Evolutionary conservation across 2,329 filamentous ascomycete genomes (phyloP).

Genomic region (Raffaelea albimanens): DNA sequence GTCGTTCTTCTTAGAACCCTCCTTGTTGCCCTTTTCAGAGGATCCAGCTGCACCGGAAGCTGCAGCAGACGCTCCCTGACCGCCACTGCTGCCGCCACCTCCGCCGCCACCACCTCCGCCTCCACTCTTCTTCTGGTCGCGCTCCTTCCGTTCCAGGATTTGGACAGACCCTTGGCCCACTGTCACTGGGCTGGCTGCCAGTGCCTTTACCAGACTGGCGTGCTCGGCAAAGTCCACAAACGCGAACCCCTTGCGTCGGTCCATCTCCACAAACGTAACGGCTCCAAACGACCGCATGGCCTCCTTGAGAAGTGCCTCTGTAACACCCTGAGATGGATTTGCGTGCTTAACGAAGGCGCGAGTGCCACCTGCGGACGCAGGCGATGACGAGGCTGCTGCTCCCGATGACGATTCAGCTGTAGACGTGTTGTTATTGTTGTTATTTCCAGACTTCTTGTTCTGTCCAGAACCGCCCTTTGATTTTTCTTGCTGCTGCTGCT

Average conservation of each 20-base stretch:
- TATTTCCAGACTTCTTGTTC: neutral
- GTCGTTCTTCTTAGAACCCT: neutral
- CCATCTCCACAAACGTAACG: constrained; percentile 77
- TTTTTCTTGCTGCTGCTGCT: neutral
- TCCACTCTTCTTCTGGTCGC: constrained; percentile 20
- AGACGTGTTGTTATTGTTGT: neutral
- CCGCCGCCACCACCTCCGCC: neutral
- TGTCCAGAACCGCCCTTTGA: neutral
- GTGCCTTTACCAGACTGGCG: constrained; percentile 64
- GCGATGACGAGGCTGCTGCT: neutral
- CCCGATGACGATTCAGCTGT: no score
- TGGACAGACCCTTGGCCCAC: constrained; percentile 82
- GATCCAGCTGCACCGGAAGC: neutral
- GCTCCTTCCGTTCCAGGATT: constrained; percentile 72
- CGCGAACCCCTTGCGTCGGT: constrained; percentile 89
- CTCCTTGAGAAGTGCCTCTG: constrained; percentile 66
- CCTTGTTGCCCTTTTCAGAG: neutral
- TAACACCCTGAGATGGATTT: constrained; percentile 86
- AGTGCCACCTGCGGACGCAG: constrained; percentile 31
- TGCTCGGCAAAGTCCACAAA: constrained; percentile 81
- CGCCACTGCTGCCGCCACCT: neutral
- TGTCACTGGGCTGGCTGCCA: constrained; percentile 69
- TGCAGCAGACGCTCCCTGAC: no score
- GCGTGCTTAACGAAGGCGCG: constrained; percentile 74
- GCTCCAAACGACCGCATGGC: constrained; percentile 66